These are phyloP conservation scores for Dictyostelium gargantuum DNA, from an alignment of 208 protist species.

Conservation along the genomic window DNA sequence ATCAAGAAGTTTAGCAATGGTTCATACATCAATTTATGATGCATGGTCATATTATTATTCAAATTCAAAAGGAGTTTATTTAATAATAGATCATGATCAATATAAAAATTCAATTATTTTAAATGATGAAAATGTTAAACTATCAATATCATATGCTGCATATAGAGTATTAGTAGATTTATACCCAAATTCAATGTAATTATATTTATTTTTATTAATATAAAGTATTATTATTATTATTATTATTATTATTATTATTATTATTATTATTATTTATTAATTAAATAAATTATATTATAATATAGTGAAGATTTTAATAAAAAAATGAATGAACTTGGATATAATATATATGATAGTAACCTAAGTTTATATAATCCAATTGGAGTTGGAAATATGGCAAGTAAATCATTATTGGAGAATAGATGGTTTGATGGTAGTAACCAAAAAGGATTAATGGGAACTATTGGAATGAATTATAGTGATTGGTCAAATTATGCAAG, in stretches of 20 bases:
- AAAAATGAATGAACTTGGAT: background rate
- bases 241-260: too few species aligned
- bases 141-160: slow-evolving; percentile 20
- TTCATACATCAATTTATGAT: slow-evolving; percentile 18
- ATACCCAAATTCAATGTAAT: background rate
- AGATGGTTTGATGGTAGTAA: slow-evolving; percentile 30
- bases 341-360: background rate
- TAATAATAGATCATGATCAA: background rate
- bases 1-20: background rate
- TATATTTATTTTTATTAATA: background rate
- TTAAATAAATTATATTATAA: background rate
- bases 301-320: background rate
- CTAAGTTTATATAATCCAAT: background rate
- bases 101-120: too few species aligned
- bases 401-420: background rate
- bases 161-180: background rate
- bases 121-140: background rate
- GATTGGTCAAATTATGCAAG: slow-evolving; percentile 11
- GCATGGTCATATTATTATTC: background rate
- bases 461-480: background rate
- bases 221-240: too few species aligned
- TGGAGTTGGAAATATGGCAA: slow-evolving; percentile 9
- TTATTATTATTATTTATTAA: background rate
- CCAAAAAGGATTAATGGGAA: background rate
- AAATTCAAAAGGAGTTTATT: background rate